Evolutionary conservation across 2,329 filamentous ascomycete genomes (phyloP).

Genomic region (Aspergillus sp.): DNA sequence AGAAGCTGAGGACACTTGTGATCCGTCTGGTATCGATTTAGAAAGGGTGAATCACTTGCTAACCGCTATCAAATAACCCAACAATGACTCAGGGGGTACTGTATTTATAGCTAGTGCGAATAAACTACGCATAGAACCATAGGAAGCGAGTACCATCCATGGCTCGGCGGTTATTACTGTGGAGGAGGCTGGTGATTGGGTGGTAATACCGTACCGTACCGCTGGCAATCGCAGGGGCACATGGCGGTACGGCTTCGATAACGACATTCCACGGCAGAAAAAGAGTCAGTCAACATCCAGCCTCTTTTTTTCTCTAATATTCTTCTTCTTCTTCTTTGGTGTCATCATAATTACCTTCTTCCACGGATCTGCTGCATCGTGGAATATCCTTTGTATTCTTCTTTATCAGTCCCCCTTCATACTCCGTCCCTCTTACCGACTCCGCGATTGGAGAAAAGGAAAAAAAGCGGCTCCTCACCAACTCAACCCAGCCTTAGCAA

Average conservation of each 20-base stretch:
- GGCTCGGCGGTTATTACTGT: background rate
- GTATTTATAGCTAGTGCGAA: background rate
- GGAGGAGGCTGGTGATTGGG: background rate
- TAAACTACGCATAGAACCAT: background rate
- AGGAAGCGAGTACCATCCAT: background rate
- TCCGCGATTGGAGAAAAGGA: background rate
- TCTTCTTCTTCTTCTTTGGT: background rate
- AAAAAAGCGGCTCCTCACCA: constrained; percentile 15
- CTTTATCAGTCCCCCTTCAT: background rate
- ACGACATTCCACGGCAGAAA: too few species aligned
- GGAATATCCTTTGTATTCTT: background rate
- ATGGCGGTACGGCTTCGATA: background rate
- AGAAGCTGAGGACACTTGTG: background rate
- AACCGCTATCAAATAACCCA: background rate
- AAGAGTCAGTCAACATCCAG: too few species aligned
- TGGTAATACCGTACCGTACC: background rate
- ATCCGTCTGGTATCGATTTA: background rate
- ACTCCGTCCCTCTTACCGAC: background rate
- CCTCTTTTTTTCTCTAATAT: too few species aligned
- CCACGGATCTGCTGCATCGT: background rate
- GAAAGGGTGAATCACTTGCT: background rate
- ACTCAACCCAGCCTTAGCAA: background rate
- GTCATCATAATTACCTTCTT: background rate
- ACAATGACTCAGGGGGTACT: background rate
- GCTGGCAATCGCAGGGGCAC: background rate